Evolutionary conservation across 257 asterid species (phyloP).

Genomic region (Rubia yunnanensis): DNA sequence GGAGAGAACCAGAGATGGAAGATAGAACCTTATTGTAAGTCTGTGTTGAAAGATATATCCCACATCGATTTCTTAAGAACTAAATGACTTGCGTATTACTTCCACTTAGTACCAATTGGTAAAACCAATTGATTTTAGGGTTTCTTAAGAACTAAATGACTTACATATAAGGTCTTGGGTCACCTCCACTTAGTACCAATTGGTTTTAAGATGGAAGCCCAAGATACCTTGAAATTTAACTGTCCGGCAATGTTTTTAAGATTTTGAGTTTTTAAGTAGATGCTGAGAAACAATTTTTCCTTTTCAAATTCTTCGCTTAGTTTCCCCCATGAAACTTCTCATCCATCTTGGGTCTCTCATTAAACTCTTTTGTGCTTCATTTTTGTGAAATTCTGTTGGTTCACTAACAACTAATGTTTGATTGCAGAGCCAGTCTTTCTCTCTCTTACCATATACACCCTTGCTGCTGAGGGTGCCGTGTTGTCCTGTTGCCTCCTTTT

Average conservation of each 20-base stretch:
- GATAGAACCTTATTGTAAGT: slow-evolving; percentile 72
- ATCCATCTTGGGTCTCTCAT: not conserved
- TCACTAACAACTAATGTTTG: not conserved
- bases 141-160: too few relatives aligned
- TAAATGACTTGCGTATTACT: too few relatives aligned
- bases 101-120: too few relatives aligned
- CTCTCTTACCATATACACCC: not conserved
- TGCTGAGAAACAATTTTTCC: not conserved
- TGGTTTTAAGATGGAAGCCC: too few relatives aligned
- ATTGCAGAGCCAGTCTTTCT: slow-evolving; percentile 6
- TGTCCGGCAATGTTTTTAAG: slow-evolving; percentile 6
- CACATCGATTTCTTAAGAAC: too few relatives aligned
- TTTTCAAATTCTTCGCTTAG: not conserved
- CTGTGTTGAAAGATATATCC: too few relatives aligned
- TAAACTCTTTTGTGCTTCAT: not conserved
- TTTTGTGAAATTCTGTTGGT: not conserved
- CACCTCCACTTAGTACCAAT: too few relatives aligned
- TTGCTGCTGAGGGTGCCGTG: not conserved
- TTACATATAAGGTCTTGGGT: too few relatives aligned
- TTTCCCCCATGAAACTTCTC: not conserved
- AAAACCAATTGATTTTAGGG: too few relatives aligned
- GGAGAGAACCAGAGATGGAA: slow-evolving; percentile 92
- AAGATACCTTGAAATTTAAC: too few relatives aligned
- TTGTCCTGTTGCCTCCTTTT: not conserved
- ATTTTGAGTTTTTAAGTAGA: not conserved